phyloP scores from a whole-genome alignment of 345 rosid species.

The Citrus reticulata region DNA sequence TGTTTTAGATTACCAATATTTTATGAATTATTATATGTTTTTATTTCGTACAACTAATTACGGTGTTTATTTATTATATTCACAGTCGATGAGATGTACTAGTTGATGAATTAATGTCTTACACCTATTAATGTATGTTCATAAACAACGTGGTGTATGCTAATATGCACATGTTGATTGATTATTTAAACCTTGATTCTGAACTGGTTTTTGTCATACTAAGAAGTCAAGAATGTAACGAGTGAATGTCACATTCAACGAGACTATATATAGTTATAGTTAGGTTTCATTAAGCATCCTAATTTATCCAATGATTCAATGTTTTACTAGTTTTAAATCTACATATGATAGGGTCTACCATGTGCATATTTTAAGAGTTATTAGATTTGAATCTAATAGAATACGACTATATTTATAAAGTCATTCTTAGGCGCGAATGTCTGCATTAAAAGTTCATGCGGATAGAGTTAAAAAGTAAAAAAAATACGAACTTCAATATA shows the following conservation, averaged over 20 bases:
- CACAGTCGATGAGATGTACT: neutral
- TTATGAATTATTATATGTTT: neutral
- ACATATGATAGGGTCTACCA: no score
- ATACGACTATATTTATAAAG: no score
- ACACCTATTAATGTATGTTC: neutral
- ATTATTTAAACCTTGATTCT: neutral
- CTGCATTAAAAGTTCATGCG: no score
- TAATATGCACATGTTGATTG: neutral
- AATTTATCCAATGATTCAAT: no score
- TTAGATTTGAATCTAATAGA: no score
- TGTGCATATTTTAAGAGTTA: no score
- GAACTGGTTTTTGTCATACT: neutral
- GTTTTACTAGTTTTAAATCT: no score
- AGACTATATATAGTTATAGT: no score
- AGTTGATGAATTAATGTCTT: neutral
- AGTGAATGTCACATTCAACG: neutral
- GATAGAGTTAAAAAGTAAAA: no score
- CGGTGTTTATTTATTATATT: neutral
- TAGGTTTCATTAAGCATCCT: no score
- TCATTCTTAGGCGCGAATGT: no score
- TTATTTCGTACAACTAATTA: neutral
- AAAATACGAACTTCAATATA: accelerated
- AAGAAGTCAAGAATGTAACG: neutral
- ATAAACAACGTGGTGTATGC: neutral
- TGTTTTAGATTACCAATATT: neutral